These are phyloP conservation scores for Luffa acutangula DNA, from an alignment of 306 rosid genomes.

Conservation along the genomic window DNA sequence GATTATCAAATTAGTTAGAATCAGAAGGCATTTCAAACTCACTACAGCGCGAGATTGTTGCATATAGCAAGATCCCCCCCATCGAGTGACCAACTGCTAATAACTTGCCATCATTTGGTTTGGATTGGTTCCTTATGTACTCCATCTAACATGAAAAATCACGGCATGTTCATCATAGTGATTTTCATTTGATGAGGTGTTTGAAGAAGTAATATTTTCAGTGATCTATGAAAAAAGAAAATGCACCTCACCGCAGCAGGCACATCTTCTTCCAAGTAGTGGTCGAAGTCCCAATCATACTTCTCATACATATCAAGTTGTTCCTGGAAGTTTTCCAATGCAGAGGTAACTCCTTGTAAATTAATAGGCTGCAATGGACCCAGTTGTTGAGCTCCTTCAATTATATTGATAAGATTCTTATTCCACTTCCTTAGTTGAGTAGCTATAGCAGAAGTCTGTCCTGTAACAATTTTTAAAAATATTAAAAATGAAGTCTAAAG, in stretches of 20 bases:
- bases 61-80: slow-evolving; percentile 93
- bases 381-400: slow-evolving; percentile 29
- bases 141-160: slow-evolving; percentile 42
- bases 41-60: slow-evolving; percentile 57
- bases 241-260: slow-evolving; percentile 84
- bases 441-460: slow-evolving; percentile 17
- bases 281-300: slow-evolving; percentile 82
- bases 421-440: slow-evolving; percentile 28
- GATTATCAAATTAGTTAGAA: background rate
- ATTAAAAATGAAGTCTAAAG: background rate
- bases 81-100: slow-evolving; percentile 88
- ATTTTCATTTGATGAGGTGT: background rate
- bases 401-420: slow-evolving; percentile 24
- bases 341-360: slow-evolving; percentile 33
- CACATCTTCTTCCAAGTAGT: slow-evolving; percentile 75
- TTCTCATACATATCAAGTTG: slow-evolving; percentile 35
- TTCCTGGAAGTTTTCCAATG: slow-evolving; percentile 42
- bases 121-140: slow-evolving; percentile 55
- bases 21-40: slow-evolving; percentile 23
- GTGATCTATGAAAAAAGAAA: slow-evolving; percentile 13
- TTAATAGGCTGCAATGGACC: slow-evolving; percentile 30
- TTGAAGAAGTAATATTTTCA: background rate
- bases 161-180: background rate
- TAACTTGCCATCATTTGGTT: slow-evolving; percentile 70
- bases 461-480: slow-evolving; percentile 12